phyloP scores from a whole-genome alignment of 441 rosid species.

The Populus hybrid region DNA sequence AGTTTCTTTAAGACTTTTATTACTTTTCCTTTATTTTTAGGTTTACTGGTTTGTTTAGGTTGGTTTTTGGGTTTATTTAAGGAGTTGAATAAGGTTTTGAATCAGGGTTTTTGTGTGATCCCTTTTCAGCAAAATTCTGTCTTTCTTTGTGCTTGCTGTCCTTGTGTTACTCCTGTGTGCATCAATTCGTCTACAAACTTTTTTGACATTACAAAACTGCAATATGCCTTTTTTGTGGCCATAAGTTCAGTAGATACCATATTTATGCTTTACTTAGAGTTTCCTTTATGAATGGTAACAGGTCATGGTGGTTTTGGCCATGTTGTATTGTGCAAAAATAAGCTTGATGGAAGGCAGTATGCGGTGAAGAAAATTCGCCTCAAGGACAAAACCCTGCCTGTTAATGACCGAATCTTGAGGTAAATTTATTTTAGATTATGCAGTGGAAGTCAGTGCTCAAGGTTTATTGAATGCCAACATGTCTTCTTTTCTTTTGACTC shows the following conservation, averaged over 20 bases:
- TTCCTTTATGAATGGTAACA: slow-evolving; percentile 28
- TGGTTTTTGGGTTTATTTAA: too few species aligned
- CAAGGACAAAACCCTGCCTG: slow-evolving; percentile 79
- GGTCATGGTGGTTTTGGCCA: slow-evolving; percentile 99
- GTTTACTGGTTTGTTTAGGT: too few species aligned
- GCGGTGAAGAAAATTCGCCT: slow-evolving; percentile 97
- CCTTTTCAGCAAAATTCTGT: neutral
- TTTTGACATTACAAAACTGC: slow-evolving; percentile 1
- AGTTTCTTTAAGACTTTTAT: too few species aligned
- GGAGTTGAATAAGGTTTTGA: too few species aligned
- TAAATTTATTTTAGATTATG: slow-evolving; percentile 28
- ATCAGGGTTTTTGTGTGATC: neutral
- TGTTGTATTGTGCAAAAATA: slow-evolving; percentile 94
- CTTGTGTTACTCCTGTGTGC: too few species aligned
- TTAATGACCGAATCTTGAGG: slow-evolving; percentile 81
- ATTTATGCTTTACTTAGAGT: slow-evolving; percentile 14
- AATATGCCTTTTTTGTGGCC: neutral
- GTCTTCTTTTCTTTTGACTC: neutral
- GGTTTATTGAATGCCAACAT: neutral
- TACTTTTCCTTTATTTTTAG: too few species aligned
- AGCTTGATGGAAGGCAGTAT: slow-evolving; percentile 97
- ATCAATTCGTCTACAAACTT: too few species aligned
- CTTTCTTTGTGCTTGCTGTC: too few species aligned
- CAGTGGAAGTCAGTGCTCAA: slow-evolving; percentile 8
- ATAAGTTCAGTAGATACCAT: neutral